Percentiles rank a stretch among this genome's conserved stretches.
Evolutionary conservation across 176 grass and related monocot genomes (phyloP).

Genomic region (Oryza glaberrima): DNA sequence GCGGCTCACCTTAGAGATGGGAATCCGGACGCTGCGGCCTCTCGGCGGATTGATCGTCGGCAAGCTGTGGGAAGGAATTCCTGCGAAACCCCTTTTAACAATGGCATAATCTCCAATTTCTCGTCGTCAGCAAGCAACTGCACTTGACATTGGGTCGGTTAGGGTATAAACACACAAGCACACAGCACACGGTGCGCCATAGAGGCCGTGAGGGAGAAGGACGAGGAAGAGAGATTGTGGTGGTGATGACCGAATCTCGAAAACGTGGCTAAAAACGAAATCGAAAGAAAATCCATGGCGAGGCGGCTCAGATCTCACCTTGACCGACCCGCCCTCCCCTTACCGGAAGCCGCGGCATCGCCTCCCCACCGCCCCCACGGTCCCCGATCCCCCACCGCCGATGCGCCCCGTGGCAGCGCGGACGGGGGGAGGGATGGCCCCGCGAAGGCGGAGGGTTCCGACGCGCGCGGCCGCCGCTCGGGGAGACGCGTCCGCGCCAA

Average conservation of each 20-base stretch:
- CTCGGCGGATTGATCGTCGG: neutral
- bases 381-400: neutral
- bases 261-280: neutral
- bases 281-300: neutral
- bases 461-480: neutral
- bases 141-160: neutral
- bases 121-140: no score
- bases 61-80: neutral
- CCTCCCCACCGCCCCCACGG: neutral
- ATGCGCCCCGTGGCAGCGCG: neutral
- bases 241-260: neutral
- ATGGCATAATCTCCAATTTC: no score
- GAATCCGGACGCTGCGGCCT: conserved; percentile 10
- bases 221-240: neutral
- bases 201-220: no score
- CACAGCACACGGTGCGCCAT: no score
- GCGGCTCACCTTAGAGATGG: neutral
- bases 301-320: conserved; percentile 34
- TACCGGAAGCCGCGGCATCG: neutral
- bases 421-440: neutral
- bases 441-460: neutral
- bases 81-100: no score
- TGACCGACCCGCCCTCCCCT: neutral
- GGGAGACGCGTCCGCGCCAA: neutral
- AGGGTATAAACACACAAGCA: neutral